A percentile compares a stretch with the other conserved stretches of the same genome.
Conservation (phyloP, 176 grass and related monocot genomes). For the Carex kokanica region DNA sequence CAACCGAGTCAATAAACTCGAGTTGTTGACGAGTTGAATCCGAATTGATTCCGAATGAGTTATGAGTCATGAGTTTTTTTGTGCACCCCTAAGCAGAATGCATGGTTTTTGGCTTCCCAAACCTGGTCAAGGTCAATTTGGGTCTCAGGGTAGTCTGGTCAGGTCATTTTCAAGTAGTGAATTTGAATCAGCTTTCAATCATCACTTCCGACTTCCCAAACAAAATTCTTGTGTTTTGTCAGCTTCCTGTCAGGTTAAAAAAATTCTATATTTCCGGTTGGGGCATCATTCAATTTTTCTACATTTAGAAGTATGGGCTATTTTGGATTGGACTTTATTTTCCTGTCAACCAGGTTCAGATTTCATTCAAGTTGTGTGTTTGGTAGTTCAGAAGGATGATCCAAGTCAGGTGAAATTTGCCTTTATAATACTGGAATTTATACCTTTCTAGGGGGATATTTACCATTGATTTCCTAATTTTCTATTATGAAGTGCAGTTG, state of each 20-base stretch:
- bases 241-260: not conserved
- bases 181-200: not conserved
- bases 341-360: not conserved
- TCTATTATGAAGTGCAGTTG: constrained; percentile 14
- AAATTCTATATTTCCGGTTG: not conserved
- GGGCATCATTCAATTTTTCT: not conserved
- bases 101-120: not conserved
- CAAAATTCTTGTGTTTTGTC: not conserved
- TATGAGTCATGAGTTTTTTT: too few relatives aligned
- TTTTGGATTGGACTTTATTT: not conserved
- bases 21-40: too few relatives aligned
- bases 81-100: too few relatives aligned
- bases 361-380: not conserved
- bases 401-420: not conserved
- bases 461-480: not conserved
- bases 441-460: not conserved
- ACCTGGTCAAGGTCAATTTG: not conserved
- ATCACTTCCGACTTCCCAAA: not conserved
- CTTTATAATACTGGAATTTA: not conserved
- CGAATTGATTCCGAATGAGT: too few relatives aligned
- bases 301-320: not conserved
- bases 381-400: not conserved
- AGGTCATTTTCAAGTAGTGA: not conserved
- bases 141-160: not conserved
- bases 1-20: too few relatives aligned